These are phyloP conservation scores for Talaromyces thailandensis DNA, from an alignment of 495 filamentous ascomycete species.

Conservation along the genomic window DNA sequence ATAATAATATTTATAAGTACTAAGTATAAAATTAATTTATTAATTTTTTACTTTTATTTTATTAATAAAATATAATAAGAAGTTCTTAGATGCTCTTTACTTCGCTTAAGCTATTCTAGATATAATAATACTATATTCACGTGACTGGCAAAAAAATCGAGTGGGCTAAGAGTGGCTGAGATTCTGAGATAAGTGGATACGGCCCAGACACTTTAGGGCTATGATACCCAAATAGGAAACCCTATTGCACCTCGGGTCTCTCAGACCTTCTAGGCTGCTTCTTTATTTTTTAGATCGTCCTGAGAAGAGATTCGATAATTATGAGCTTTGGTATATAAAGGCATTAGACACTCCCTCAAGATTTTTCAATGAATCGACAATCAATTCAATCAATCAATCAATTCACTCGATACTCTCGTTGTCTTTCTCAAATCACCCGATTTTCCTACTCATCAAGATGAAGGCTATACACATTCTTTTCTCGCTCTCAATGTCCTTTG, in stretches of 20 bases:
- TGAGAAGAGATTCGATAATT: background rate
- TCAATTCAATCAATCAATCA: background rate
- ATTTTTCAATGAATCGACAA: background rate
- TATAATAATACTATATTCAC: too few species aligned
- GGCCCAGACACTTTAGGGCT: background rate
- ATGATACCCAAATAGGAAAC: background rate
- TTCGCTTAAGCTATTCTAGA: too few species aligned
- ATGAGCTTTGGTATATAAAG: background rate
- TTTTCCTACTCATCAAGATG: background rate
- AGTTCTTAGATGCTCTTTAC: too few species aligned
- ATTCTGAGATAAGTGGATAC: too few species aligned
- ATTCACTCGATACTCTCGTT: background rate
- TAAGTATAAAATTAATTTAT: too few species aligned
- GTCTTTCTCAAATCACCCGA: background rate
- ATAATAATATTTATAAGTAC: too few species aligned
- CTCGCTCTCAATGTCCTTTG: background rate
- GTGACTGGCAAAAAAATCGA: too few species aligned
- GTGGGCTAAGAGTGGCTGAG: too few species aligned
- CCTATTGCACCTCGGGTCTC: background rate
- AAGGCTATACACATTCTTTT: background rate
- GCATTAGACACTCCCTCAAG: background rate
- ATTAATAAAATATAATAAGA: too few species aligned
- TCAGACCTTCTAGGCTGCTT: conserved; percentile 1
- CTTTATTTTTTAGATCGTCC: background rate
- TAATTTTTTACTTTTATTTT: too few species aligned